Conservation (phyloP, 257 asterid genomes). For the Solanum clarkiae region DNA sequence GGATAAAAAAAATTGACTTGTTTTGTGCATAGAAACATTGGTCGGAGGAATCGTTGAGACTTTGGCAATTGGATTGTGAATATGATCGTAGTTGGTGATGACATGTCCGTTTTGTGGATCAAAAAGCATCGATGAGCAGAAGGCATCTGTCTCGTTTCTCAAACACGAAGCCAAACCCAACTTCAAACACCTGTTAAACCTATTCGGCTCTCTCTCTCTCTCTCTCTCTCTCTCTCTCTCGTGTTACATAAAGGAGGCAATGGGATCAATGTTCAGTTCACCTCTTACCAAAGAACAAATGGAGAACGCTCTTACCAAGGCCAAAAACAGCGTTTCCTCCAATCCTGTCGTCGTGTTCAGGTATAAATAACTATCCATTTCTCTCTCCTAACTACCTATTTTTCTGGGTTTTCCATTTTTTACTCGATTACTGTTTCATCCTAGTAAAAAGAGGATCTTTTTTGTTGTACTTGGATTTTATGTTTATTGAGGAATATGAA, state of each 20-base stretch:
- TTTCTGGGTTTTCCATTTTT: background rate
- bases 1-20: too few species aligned
- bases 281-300: slow-evolving; percentile 26
- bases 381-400: background rate
- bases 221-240: background rate
- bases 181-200: slow-evolving; percentile 6
- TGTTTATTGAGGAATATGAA: background rate
- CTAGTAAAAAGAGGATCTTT: background rate
- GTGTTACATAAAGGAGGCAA: background rate
- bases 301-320: slow-evolving; percentile 54
- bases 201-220: background rate
- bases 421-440: background rate
- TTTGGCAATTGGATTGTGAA: background rate
- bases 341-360: slow-evolving; percentile 70
- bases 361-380: background rate
- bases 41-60: background rate
- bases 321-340: slow-evolving; percentile 57
- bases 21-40: background rate
- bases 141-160: background rate
- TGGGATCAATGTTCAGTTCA: slow-evolving; percentile 64
- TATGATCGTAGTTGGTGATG: background rate
- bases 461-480: background rate
- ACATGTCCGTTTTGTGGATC: background rate
- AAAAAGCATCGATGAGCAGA: background rate
- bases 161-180: slow-evolving; percentile 16